A percentile compares a stretch with the other conserved stretches of the same genome.
phyloP scores from a whole-genome alignment of 78 protist genomes.

The Dictyostelium capitatum region DNA sequence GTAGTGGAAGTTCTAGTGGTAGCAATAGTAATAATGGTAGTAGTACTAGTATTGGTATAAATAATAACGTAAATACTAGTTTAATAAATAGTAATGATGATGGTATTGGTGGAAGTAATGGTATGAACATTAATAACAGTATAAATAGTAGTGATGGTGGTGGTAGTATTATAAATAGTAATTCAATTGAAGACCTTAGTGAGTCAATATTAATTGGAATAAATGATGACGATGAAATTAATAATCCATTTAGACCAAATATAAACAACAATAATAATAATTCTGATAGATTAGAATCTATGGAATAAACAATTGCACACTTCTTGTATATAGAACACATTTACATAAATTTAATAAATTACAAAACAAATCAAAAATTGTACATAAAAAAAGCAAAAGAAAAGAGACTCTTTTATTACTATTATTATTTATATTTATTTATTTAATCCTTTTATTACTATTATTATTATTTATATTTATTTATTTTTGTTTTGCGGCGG shows the following conservation, averaged over 20 bases:
- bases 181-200: slow-evolving; percentile 7
- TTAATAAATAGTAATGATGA: not conserved
- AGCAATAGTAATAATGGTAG: not conserved
- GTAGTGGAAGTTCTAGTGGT: not conserved
- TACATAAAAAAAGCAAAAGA: no score
- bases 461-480: not conserved
- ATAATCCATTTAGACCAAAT: not conserved
- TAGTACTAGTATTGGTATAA: not conserved
- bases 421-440: not conserved
- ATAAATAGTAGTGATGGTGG: slow-evolving; percentile 23
- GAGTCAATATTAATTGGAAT: not conserved
- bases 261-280: slow-evolving; percentile 4
- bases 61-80: not conserved
- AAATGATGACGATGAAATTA: not conserved
- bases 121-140: not conserved
- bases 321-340: no score
- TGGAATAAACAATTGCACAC: not conserved
- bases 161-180: not conserved
- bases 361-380: no score
- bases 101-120: not conserved
- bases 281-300: slow-evolving; percentile 9
- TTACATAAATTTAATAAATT: no score
- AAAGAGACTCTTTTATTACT: no score
- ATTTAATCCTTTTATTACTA: no score
- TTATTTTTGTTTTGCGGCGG: not conserved